Conservation (phyloP, 2,329 filamentous ascomycete genomes). For the Parafenestella ontariensis region DNA sequence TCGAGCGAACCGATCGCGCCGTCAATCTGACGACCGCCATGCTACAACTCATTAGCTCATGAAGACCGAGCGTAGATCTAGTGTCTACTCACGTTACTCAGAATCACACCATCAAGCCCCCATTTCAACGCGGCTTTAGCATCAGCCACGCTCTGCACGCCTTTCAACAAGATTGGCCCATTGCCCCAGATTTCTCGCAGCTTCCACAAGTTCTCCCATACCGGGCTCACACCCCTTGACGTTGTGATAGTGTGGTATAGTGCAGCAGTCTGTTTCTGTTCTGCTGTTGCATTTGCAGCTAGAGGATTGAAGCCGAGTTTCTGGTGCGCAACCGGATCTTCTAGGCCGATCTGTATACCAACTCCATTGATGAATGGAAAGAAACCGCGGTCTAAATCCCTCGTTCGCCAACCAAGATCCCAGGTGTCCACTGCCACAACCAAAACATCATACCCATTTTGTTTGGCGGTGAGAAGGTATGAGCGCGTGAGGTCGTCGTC, state of each 20-base stretch:
- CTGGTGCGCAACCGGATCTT: conserved; percentile 62
- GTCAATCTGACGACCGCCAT: conserved; percentile 66
- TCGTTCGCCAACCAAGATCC: conserved; percentile 69
- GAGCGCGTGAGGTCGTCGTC: conserved; percentile 68
- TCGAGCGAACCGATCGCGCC: conserved; percentile 62
- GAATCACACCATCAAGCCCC: conserved; percentile 53
- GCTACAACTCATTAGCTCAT: conserved; percentile 27
- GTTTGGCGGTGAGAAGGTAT: conserved; percentile 54
- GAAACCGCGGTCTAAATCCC: conserved; percentile 64
- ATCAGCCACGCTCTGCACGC: conserved; percentile 50
- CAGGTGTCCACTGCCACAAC: conserved; percentile 74
- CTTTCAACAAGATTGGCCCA: conserved; percentile 22
- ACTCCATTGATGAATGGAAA: conserved; percentile 12
- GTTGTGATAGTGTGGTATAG: conserved; percentile 17
- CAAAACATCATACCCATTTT: conserved; percentile 65
- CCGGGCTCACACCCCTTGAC: conserved; percentile 13
- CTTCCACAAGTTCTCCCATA: conserved; percentile 26
- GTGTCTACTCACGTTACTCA: conserved; percentile 28
- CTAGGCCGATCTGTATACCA: conserved; percentile 64
- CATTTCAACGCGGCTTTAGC: conserved; percentile 52
- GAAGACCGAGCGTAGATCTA: too few relatives aligned
- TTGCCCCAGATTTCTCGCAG: conserved; percentile 47
- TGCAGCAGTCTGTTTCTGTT: conserved; percentile 16
- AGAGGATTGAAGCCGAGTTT: conserved; percentile 17
- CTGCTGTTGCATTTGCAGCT: conserved; percentile 15